Evolutionary conservation across 306 rosid genomes (phyloP), one percentile per base, ranked within the genome.

Genomic region (Crotalaria pallida): DNA sequence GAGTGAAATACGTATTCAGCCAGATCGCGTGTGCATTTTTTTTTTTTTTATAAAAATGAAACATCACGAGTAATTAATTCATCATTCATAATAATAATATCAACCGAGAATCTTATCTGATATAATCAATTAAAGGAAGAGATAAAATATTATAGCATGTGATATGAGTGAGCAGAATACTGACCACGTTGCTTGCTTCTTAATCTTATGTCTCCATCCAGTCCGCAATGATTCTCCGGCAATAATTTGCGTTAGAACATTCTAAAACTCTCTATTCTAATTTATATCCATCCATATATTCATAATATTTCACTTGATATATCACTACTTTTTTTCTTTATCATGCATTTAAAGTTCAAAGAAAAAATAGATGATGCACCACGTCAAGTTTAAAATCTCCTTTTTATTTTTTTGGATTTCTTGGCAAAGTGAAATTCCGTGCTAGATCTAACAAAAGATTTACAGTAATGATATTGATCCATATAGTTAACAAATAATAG

Each of bases 111-210:
- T 70, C 71, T 12, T 56, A 29, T 29, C 6, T 4, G 34, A 31
- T 2, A 22, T 48, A 34, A 40, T 67, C 23, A 53, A 55, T 61
- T 55, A 31, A 31, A 8, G 6, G 36, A 33, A 16, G 47, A 59
- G 11, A 41, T 29, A 75, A 72, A 58, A 55, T 51, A 31, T 53
- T 49, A 66, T 9, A 44, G 56, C 52, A 27, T 48, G 21, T 47
- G 22, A 53, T n/a, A n/a, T 48, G 63, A 5, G 9, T 36, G 38
- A 73, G 77, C 33, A 73, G 65, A 67, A 74, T 74, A 71, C 68
- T 79, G 81, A 49, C 73, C 40, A 81, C 78, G 81, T 74, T 71
- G 50, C 68, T 81, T 84, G 68, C 69, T 73, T 76, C 72, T 67
- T 77, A 50, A 57, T 77, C 44, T 51, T 31, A 5, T 75, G 83